Evolutionary conservation across 2,329 filamentous ascomycete species (phyloP), one percentile per base, ranked within the genome.

Genomic region (Ophiocordyceps camponoti-rufipedis): DNA sequence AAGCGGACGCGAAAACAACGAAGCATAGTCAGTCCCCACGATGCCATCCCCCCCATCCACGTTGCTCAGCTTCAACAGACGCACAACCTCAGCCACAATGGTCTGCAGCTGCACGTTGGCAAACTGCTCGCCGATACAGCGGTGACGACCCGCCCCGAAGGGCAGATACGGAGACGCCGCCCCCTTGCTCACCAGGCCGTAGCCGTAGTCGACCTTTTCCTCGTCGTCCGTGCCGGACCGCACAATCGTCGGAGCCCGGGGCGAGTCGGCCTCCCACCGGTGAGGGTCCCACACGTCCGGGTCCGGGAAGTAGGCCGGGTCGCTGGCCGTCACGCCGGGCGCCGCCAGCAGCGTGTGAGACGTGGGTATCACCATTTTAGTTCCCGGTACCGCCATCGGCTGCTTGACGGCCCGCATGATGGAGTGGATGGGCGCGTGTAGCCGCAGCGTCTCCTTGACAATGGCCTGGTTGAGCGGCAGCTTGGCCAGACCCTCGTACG

Each of bases 91-190:
- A 44, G 80, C 85, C 12, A 81, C 69, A 52, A 96, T 93, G 41
- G 85, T 87, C 59, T 88, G 82, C 50, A 96, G 70, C 66, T 96
- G 89, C 47, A 93, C 72, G 60, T 93, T 94, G 53, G 89, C 89
- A 62, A 95, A 96, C 58, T 94, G 86, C 71, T 96, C 89, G 52
- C 89, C 89, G 58, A 96, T 95, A 65, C 89, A 96, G 52, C 89
- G 74, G 65, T 96, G 89, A 53, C 89, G 74, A 40, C 89, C 89
- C 29, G 88, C 89, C 48, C 89, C 89, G 58, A 96, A 96, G 2
- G 89, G 89, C 43, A 96, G 75, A 62, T 95, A 96, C 0, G 89
- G 88, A 45, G 84, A 93, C 48, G 77, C 78, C 13, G 85, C 81
- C 46, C 89, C 89, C 71, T 95, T 94, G 71, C 78, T 88, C 53